Base-by-base conservation (phyloP, 208 protist species). In the Trichomonas tenax region DNA sequence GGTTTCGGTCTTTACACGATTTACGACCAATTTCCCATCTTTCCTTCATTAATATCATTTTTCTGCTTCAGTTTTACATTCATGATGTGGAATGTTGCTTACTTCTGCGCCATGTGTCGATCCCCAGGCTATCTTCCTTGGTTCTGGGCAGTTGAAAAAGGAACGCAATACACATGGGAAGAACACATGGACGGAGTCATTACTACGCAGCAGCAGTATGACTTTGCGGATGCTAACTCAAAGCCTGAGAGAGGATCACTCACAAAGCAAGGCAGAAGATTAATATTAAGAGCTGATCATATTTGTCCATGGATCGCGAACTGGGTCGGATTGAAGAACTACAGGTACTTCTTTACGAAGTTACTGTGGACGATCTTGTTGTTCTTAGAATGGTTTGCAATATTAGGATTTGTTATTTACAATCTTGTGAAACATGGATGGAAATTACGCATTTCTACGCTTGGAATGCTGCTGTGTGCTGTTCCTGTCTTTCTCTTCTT, bases 251-350 rank as follows among this genome's bases (percentile, higher is more conserved):
- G 82, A 48, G 82, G 82, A 6, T 48, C 40, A 10, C n/a, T 90
- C 4, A 90, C n/a, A 8, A 11, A 34, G 4, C 82, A 90, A 90
- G 82, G n/a, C 9, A 36, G 41, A 34, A 26, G 82, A 3, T 21
- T 90, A n/a, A 36, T 90, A 34, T n/a, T 90, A 11, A 45, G 41
- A 48, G 82, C 82, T 11, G 82, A 90, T 48, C 82, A 90, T n/a
- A 90, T 90, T 34, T 90, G 82, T 36, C 34, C 34, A 90, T 90
- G 82, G 82, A 90, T 90, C 10, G 82, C 82, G 15, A 90, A 90
- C n/a, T 90, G 82, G 82, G 82, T 90, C 10, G 82, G 82, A 10
- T n/a, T 90, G 1, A 90, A 90, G 41, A 90, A 90, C n/a, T 90
- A 90, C 40, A 36, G 82, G 2, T 90, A 90, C 31, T 90, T 90